Base-by-base conservation (phyloP, 1,139 yeast genomes). In the Hanseniaspora uvarum region DNA sequence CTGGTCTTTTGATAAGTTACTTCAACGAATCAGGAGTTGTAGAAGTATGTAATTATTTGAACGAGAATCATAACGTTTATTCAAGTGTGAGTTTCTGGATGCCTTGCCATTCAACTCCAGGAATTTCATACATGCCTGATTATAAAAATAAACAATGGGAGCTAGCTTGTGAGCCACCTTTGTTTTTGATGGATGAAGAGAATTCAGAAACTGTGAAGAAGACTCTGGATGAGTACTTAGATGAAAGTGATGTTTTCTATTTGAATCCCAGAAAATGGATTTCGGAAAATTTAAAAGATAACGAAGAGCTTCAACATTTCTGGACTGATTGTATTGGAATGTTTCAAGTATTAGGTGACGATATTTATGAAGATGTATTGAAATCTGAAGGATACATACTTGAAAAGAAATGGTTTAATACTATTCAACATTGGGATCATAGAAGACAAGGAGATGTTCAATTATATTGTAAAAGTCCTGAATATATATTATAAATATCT, bases 101-200 rank as follows among this genome's bases (percentile, higher is more conserved):
- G 64, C 98, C 99, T 0, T 94, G 98, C 62, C 98, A 94, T 66
- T 89, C 97, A 0, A 89, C 97, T 0, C 98, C 98, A 2, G 86
- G 95, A 83, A 96, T 87, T 63, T 79, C 94, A 37, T 81, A 84
- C 62, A 68, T 94, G 44, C 96, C 88, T 62, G 69, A 84, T 24
- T 66, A 70, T 7, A 75, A 74, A 18, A 65, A 68, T 4, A 67
- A 69, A 8, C 58, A 79, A 3, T 86, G 96, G 95, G 83, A 83
- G 57, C 71, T 94, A 40, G 80, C 95, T 0, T 94, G 99, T 65
- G 94, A 87, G 58, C 99, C 98, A 0, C 98, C 98, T 0, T 67
- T 86, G 19, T 66, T 68, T 58, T 55, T 65, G 8, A 48, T 70
- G 26, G 59, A 62, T n/a, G 66, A 63, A 44, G 55, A 61, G 8